Percentiles rank a stretch among this genome's conserved stretches.
These are phyloP conservation scores for Argentina anserina DNA, from an alignment of 306 rosid species.

Conservation along the genomic window DNA sequence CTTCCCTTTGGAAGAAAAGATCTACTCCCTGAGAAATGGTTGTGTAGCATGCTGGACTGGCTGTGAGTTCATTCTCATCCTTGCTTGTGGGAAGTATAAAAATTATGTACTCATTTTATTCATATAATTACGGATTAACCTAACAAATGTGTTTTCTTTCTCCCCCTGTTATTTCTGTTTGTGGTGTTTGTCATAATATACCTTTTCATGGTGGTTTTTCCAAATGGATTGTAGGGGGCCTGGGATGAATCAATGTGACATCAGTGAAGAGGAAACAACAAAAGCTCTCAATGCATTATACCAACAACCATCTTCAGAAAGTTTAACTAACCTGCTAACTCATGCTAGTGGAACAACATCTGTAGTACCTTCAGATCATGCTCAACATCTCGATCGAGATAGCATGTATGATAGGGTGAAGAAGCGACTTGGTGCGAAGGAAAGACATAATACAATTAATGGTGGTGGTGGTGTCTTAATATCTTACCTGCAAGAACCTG, in stretches of 20 bases:
- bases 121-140: constrained; percentile 9
- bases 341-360: constrained; percentile 36
- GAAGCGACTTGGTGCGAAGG: constrained; percentile 43
- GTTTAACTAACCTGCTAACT: constrained; percentile 36
- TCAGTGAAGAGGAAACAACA: constrained; percentile 72
- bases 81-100: constrained; percentile 20
- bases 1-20: constrained; percentile 61
- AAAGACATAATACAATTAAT: constrained; percentile 32
- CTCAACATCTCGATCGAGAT: constrained; percentile 36
- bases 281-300: constrained; percentile 44
- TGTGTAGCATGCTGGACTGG: constrained; percentile 86
- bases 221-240: constrained; percentile 47
- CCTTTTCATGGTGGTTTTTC: constrained; percentile 26
- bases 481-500: constrained; percentile 38
- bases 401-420: constrained; percentile 37
- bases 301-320: constrained; percentile 51
- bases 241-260: constrained; percentile 68
- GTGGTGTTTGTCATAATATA: not conserved
- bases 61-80: constrained; percentile 65
- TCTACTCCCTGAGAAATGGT: constrained; percentile 80
- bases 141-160: constrained; percentile 1
- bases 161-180: not conserved
- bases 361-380: constrained; percentile 28
- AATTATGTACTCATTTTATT: constrained; percentile 9
- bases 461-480: constrained; percentile 28